These are phyloP conservation scores for Bromus sterilis DNA, from an alignment of 176 grass and related monocot genomes.

Conservation along the genomic window DNA sequence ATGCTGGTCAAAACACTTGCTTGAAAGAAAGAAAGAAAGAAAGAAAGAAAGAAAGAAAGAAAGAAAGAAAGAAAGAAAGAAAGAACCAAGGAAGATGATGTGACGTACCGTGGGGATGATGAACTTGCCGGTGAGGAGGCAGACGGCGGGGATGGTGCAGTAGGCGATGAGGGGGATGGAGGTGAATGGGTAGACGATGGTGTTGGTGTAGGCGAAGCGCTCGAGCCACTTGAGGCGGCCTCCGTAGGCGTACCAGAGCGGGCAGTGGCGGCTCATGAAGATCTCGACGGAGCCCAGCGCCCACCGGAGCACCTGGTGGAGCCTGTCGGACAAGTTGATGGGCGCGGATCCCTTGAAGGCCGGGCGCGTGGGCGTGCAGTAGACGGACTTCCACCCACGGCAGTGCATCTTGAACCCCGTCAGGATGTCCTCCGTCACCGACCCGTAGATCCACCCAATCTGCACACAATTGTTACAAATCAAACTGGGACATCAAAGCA, in stretches of 20 bases:
- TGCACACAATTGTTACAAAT: too few relatives aligned
- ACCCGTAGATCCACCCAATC: constrained; percentile 98
- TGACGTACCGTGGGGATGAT: constrained; percentile 78
- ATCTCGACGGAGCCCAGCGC: constrained; percentile 81
- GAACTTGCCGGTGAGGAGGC: constrained; percentile 93
- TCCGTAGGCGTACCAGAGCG: constrained; percentile 92
- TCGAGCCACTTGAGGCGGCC: constrained; percentile 92
- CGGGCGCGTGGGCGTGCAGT: constrained; percentile 53
- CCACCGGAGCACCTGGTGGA: constrained; percentile 92
- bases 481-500: too few relatives aligned
- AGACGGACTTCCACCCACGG: constrained; percentile 88
- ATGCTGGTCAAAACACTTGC: background rate
- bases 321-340: constrained; percentile 65
- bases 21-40: too few relatives aligned
- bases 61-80: too few relatives aligned
- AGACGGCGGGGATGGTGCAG: constrained; percentile 82
- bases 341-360: constrained; percentile 93
- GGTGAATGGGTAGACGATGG: constrained; percentile 95
- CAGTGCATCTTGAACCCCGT: constrained; percentile 99
- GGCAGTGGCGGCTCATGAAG: constrained; percentile 93
- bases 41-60: too few relatives aligned
- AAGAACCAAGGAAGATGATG: background rate
- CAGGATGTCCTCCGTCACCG: constrained; percentile 82
- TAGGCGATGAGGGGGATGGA: constrained; percentile 85
- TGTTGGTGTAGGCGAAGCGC: constrained; percentile 92